Evolutionary conservation across 768 basidiomycete genomes (phyloP).

Genomic region (Phlegmacium glaucopus): DNA sequence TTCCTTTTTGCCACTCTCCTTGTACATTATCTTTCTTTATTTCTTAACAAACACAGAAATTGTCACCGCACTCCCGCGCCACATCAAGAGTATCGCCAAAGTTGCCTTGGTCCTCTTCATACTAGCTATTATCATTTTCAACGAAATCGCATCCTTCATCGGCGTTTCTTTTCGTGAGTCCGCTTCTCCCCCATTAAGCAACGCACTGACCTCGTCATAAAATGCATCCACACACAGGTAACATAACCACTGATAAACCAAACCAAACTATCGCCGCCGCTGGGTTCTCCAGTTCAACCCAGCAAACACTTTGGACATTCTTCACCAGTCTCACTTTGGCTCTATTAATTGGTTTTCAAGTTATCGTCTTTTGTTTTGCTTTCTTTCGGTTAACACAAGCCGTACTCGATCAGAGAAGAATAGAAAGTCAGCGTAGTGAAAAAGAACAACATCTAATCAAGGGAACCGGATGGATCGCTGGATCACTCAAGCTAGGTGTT

Average conservation of each 20-base stretch:
- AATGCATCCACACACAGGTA: conserved; percentile 1
- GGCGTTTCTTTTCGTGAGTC: conserved; percentile 55
- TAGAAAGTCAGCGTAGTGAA: conserved; percentile 43
- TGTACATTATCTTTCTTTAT: conserved; percentile 62
- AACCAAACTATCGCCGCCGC: conserved; percentile 34
- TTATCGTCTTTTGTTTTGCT: conserved; percentile 51
- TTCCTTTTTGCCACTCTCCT: conserved; percentile 64
- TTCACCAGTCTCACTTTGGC: conserved; percentile 61
- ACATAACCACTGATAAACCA: neutral
- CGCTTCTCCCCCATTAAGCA: neutral
- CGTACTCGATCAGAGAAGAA: conserved; percentile 46
- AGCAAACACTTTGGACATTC: conserved; percentile 47
- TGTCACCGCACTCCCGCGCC: conserved; percentile 47
- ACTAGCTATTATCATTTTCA: conserved; percentile 49
- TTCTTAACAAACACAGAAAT: conserved; percentile 51
- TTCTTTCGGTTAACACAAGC: conserved; percentile 55
- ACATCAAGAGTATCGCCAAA: conserved; percentile 41
- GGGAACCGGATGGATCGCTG: conserved; percentile 66
- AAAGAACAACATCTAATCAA: conserved; percentile 47
- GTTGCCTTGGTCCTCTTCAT: conserved; percentile 49
- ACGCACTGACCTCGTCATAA: neutral
- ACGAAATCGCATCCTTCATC: conserved; percentile 63
- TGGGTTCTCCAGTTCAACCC: conserved; percentile 35
- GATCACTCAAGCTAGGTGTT: conserved; percentile 57
- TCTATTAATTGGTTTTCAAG: conserved; percentile 55